These are phyloP conservation scores for Syzygium grande DNA, from an alignment of 345 rosid species.

Conservation along the genomic window DNA sequence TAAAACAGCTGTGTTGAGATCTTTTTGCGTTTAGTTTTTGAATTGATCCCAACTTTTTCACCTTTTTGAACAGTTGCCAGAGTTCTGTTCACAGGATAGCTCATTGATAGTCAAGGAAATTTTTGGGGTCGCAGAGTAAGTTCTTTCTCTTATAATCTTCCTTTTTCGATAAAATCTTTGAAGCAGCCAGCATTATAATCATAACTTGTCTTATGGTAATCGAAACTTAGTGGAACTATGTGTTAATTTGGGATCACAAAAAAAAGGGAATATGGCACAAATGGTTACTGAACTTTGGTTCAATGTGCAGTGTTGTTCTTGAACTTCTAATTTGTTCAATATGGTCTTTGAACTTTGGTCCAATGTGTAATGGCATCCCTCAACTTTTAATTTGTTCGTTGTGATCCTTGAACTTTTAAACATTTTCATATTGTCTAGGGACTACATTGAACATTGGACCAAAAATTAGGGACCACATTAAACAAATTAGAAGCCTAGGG, in stretches of 20 bases:
- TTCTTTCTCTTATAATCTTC: background rate
- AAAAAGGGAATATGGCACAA: accelerated
- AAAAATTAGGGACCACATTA: accelerated
- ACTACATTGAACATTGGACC: background rate
- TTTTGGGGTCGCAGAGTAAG: constrained; percentile 92
- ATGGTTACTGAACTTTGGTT: accelerated
- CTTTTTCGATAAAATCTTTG: background rate
- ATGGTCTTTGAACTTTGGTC: background rate
- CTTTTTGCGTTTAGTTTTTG: background rate
- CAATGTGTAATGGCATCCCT: accelerated
- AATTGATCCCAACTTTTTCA: background rate
- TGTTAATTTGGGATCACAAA: background rate
- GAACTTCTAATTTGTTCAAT: background rate
- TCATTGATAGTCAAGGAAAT: constrained; percentile 87
- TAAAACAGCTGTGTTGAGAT: background rate
- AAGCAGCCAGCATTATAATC: background rate
- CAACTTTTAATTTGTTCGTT: accelerated
- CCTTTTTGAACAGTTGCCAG: constrained; percentile 57
- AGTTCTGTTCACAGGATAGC: constrained; percentile 69
- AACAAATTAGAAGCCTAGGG: background rate
- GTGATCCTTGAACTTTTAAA: accelerated
- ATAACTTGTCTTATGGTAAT: background rate
- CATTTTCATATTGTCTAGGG: background rate
- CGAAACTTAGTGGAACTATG: background rate
- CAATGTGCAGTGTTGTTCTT: accelerated